These are phyloP conservation scores for Naganishia randhawae DNA, from an alignment of 768 basidiomycete genomes.

Conservation along the genomic window DNA sequence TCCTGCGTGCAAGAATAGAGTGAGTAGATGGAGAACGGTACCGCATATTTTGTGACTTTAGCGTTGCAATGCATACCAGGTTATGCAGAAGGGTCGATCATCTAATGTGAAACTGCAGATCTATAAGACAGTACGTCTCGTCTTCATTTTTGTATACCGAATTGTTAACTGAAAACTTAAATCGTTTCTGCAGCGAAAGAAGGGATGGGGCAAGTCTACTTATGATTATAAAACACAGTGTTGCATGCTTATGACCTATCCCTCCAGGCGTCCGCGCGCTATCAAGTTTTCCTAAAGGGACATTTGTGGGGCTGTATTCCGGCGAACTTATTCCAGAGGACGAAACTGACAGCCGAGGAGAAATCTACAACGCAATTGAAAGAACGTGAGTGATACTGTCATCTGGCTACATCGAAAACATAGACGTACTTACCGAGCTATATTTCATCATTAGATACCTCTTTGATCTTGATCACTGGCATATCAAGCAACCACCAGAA, in stretches of 20 bases:
- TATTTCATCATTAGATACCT: slow-evolving; percentile 70
- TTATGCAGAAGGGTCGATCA: slow-evolving; percentile 75
- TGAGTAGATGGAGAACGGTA: slow-evolving; percentile 50
- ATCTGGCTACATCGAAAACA: neutral
- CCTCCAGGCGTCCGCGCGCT: slow-evolving; percentile 66
- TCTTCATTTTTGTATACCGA: neutral
- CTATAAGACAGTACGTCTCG: slow-evolving; percentile 53
- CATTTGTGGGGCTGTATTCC: slow-evolving; percentile 77
- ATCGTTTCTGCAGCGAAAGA: slow-evolving; percentile 49
- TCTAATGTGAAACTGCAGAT: slow-evolving; percentile 63
- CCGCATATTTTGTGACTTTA: neutral
- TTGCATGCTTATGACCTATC: neutral
- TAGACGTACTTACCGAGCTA: neutral
- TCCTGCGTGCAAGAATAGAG: slow-evolving; percentile 75
- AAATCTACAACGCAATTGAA: slow-evolving; percentile 53
- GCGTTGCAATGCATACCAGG: slow-evolving; percentile 53
- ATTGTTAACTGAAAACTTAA: slow-evolving; percentile 3
- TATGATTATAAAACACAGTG: slow-evolving; percentile 6
- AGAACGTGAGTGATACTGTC: slow-evolving; percentile 39
- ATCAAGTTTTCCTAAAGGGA: slow-evolving; percentile 62
- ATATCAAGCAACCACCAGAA: slow-evolving; percentile 53
- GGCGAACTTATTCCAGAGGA: slow-evolving; percentile 73
- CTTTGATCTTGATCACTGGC: slow-evolving; percentile 74
- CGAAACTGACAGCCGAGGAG: slow-evolving; percentile 65
- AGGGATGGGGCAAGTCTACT: slow-evolving; percentile 73